Base-by-base conservation (phyloP, 768 basidiomycete genomes). In the Mycena polygramma region DNA sequence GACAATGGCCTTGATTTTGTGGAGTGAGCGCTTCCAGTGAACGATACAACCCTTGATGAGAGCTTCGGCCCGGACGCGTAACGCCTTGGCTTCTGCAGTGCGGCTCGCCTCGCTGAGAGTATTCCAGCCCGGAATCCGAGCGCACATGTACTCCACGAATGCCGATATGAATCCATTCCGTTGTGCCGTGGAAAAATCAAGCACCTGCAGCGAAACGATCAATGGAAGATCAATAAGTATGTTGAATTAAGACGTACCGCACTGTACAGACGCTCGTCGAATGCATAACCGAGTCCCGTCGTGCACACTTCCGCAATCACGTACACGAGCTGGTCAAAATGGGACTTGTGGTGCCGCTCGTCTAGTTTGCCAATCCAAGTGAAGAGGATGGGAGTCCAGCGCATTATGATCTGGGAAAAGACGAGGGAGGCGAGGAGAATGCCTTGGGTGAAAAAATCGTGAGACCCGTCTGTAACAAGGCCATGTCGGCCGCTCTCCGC, bases 101-200 rank as follows among this genome's bases (percentile, higher is more conserved):
- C 46, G 13, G 14, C 41, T 58, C 7, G 7, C 20, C 22, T 35
- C 54, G 20, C 54, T 58, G 19, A 70, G 63, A 1, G 24, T 45
- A 46, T 64, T 60, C 68, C 68, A 69, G 24, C 68, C 68, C 2
- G 68, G 62, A 17, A 69, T 69, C 19, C 68, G 36, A 1, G 61
- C 5, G 45, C 45, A 57, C 62, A 69, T 63, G n/a, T 52, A 57
- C 2, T 55, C 53, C 4, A 69, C 51, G 30, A 69, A 63, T 2
- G 68, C 62, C 9, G 26, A 46, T n/a, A 69, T 60, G 17, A 63
- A 64, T 0, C 57, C 63, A 17, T 65, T 65, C 2, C 57, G 62
- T n/a, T 70, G 69, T 3, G 69, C 63, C 1, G 57, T 5, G 22
- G 69, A 41, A 64, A 49, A 70, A 70, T 70, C 69, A 19, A 69